Conservation (phyloP, 169 alveolate genomes). For the Babesia bovis region DNA sequence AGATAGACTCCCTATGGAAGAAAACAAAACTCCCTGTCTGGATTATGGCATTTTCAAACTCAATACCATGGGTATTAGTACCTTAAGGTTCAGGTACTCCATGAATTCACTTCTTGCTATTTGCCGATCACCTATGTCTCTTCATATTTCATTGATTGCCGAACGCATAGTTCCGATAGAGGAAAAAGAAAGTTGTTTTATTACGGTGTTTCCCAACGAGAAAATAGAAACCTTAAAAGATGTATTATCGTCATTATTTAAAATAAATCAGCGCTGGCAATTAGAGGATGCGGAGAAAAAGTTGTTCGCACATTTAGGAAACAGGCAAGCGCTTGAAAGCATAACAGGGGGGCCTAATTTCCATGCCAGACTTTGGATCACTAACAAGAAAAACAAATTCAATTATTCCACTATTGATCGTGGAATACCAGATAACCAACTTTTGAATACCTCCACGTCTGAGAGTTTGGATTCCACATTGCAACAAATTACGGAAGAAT, state of each 20-base stretch:
- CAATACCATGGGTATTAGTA: conserved; percentile 39
- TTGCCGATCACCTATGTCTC: conserved; percentile 36
- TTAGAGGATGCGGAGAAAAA: conserved; percentile 38
- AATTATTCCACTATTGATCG: neutral
- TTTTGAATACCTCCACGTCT: neutral
- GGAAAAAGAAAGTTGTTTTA: conserved; percentile 12
- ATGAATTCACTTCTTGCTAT: conserved; percentile 26
- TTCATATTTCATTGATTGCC: conserved; percentile 21
- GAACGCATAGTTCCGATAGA: conserved; percentile 15
- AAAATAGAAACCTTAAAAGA: conserved; percentile 21
- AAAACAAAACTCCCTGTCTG: conserved; percentile 18
- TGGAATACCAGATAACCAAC: neutral
- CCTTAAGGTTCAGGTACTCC: conserved; percentile 34
- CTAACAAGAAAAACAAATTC: conserved; percentile 3
- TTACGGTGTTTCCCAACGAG: conserved; percentile 23
- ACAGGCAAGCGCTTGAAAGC: conserved; percentile 25
- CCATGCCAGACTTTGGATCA: conserved; percentile 49
- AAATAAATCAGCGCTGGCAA: conserved; percentile 26
- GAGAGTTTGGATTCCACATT: neutral
- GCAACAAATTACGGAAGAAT: conserved; percentile 35
- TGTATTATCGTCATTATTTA: conserved; percentile 25
- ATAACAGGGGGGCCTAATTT: conserved; percentile 41
- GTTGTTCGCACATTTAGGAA: conserved; percentile 12
- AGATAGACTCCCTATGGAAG: neutral
- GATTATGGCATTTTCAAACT: conserved; percentile 26